Conservation (phyloP, 2,329 filamentous ascomycete species). For the Exophiala oligosperma region DNA sequence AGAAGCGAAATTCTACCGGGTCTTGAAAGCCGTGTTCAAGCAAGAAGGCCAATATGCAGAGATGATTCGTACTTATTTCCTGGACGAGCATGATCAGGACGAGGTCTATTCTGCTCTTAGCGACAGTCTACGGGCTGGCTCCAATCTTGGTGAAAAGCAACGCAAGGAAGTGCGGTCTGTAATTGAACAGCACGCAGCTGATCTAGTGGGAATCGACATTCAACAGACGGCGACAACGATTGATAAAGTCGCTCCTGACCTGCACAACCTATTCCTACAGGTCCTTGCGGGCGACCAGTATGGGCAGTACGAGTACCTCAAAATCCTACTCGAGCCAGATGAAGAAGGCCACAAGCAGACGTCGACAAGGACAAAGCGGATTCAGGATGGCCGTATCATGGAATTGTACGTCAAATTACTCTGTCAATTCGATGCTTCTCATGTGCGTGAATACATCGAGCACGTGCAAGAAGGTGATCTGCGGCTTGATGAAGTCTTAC, state of each 20-base stretch:
- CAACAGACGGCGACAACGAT: constrained; percentile 65
- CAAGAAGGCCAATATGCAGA: constrained; percentile 76
- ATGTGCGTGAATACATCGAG: constrained; percentile 83
- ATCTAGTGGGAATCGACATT: constrained; percentile 68
- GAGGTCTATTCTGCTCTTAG: constrained; percentile 77
- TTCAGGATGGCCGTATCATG: constrained; percentile 58
- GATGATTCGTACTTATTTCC: constrained; percentile 78
- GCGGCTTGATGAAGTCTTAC: constrained; percentile 75
- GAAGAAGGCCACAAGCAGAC: constrained; percentile 27
- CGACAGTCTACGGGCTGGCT: constrained; percentile 68
- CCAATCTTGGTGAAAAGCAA: constrained; percentile 70
- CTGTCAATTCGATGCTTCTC: constrained; percentile 78
- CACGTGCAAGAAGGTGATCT: constrained; percentile 74
- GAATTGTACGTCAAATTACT: constrained; percentile 89
- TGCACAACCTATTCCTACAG: constrained; percentile 67
- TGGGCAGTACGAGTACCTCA: constrained; percentile 74
- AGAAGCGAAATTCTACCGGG: constrained; percentile 81
- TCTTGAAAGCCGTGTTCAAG: constrained; percentile 85
- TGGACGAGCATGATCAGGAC: constrained; percentile 75
- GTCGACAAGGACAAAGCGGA: constrained; percentile 3
- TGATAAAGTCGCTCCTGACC: constrained; percentile 58
- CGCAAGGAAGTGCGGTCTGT: constrained; percentile 72
- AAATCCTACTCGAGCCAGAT: constrained; percentile 66
- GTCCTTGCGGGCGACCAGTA: constrained; percentile 61
- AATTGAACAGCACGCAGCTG: constrained; percentile 63